Base-by-base conservation (phyloP, 495 filamentous ascomycete species). In the Annulohypoxylon maeteangense region DNA sequence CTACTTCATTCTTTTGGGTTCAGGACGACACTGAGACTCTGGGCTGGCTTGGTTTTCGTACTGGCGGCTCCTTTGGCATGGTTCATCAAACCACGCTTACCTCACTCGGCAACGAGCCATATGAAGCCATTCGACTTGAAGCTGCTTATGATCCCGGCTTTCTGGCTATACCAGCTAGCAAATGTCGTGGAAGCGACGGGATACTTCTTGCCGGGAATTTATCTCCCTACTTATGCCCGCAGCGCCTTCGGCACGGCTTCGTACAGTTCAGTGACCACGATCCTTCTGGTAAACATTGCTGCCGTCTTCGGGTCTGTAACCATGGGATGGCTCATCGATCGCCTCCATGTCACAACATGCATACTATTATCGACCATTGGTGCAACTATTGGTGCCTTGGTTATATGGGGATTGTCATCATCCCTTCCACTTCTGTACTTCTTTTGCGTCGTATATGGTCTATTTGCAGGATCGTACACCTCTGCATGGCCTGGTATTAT, bases 401-500 rank as follows among this genome's bases (percentile, higher is more conserved):
- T 91, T 1, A 81, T 91, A 64, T 92, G 90, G 90, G 90, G 90
- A 1, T 68, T 91, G 16, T 80, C 88, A 0, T 79, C 78, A 0
- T 82, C 81, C 0, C 72, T 90, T 8, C 81, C 83, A 1, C 76
- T 87, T 32, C 82, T 92, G 5, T 85, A 83, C 57, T 68, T 90
- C 18, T 93, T 93, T 75, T 86, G 85, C 22, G 68, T 91, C 10
- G 73, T 85, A 1, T 92, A 90, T 76, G 90, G 90, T 0, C 82
- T 91, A 64, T 91, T 90, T 58, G 90, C 89, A 0, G 89, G 90
- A 32, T 85, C 87, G 0, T 90, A 86, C 68, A 84, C 82, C 0
- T 82, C 82, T 4, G 87, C 85, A 2, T 90, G 87, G 83, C 81
- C 86, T 1, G 89, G 85, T 1, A 81, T 88, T 34, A 85, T 88